These are phyloP conservation scores for Scutellaria minor DNA, from an alignment of 257 asterid genomes.

Conservation along the genomic window DNA sequence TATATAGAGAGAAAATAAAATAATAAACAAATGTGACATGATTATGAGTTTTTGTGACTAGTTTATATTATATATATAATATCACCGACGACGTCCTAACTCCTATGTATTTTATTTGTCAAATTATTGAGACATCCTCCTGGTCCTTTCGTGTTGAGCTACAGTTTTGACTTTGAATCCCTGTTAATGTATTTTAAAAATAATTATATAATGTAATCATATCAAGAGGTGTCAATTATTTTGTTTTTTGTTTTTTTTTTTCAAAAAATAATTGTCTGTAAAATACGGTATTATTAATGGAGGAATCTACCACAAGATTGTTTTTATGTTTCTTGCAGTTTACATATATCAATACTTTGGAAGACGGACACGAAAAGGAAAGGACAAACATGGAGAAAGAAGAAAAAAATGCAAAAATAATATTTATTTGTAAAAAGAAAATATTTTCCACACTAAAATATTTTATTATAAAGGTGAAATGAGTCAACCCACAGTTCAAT, in stretches of 20 bases:
- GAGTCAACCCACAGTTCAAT: too few relatives aligned
- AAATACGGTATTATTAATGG: not conserved
- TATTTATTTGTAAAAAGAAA: not conserved
- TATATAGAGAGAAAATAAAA: too few relatives aligned
- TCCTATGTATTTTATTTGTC: not conserved
- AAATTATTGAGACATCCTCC: not conserved
- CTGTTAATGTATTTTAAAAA: not conserved
- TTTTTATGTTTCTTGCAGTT: not conserved
- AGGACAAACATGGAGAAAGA: conserved; percentile 11
- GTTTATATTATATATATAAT: not conserved
- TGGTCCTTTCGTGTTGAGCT: conserved; percentile 13
- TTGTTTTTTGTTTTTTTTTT: not conserved
- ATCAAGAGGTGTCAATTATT: conserved; percentile 14
- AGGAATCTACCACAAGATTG: not conserved
- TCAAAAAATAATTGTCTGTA: too few relatives aligned
- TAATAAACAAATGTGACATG: too few relatives aligned
- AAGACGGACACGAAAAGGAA: conserved; percentile 22
- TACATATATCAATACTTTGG: conserved; percentile 26
- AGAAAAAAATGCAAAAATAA: not conserved
- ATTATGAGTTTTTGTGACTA: not conserved
- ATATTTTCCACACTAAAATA: not conserved
- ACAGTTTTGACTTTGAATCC: not conserved
- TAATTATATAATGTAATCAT: not conserved
- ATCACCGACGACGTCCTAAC: not conserved
- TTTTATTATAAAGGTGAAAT: too few relatives aligned